Conservation (phyloP, 495 filamentous ascomycete genomes). For the Penicillium canariense region DNA sequence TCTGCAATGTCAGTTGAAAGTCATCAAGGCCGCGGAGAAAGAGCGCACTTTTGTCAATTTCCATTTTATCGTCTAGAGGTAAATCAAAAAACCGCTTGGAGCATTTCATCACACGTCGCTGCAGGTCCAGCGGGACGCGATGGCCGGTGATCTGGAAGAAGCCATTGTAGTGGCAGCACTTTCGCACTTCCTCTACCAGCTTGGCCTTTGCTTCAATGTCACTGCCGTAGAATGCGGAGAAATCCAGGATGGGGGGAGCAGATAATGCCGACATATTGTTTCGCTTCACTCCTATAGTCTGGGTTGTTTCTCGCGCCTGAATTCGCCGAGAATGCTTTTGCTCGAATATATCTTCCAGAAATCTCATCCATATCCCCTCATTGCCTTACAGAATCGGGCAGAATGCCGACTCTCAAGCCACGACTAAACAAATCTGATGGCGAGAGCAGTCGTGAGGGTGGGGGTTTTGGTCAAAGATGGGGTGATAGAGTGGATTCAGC, state of each 20-base stretch:
- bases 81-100: constrained; percentile 51
- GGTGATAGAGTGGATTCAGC: constrained; percentile 8
- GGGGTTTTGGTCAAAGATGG: constrained; percentile 24
- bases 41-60: constrained; percentile 39
- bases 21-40: too few relatives aligned
- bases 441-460: constrained; percentile 3
- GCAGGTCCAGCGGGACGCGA: constrained; percentile 36
- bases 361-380: not conserved
- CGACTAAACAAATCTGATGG: not conserved
- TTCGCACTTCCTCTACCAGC: constrained; percentile 30
- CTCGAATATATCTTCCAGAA: constrained; percentile 6
- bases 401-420: constrained; percentile 20
- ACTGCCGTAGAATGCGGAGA: constrained; percentile 33
- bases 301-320: not conserved
- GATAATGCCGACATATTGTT: constrained; percentile 19
- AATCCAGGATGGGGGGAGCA: constrained; percentile 37
- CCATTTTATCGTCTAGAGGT: constrained; percentile 50
- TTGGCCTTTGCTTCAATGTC: constrained; percentile 29
- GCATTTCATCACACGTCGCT: constrained; percentile 31
- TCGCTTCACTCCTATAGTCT: not conserved
- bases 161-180: constrained; percentile 42
- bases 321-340: not conserved
- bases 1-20: constrained; percentile 25
- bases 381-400: constrained; percentile 9
- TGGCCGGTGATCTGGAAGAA: constrained; percentile 52